phyloP scores from a whole-genome alignment of 805 yeast genomes.

The Debaryomyces maramus region DNA sequence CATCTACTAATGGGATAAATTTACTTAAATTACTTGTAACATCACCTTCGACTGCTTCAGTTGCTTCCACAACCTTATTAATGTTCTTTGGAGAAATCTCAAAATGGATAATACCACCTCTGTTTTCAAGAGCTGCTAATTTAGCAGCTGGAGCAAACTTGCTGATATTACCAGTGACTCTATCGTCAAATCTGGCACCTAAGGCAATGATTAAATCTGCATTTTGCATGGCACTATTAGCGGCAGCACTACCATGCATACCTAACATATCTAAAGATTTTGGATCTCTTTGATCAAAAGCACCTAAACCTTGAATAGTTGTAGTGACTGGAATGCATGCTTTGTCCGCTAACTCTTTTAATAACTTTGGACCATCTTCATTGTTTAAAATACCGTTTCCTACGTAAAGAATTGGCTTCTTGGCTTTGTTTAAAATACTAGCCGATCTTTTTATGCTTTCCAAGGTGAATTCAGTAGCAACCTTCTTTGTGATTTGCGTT shows the following conservation, averaged over 20 bases:
- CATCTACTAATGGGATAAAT: slow-evolving; percentile 68
- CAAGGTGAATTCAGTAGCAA: slow-evolving; percentile 70
- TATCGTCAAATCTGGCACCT: slow-evolving; percentile 98
- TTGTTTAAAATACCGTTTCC: slow-evolving; percentile 88
- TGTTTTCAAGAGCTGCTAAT: slow-evolving; percentile 79
- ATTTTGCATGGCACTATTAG: slow-evolving; percentile 89
- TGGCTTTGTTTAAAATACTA: slow-evolving; percentile 72
- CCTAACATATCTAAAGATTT: slow-evolving; percentile 95
- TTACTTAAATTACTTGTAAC: slow-evolving; percentile 73
- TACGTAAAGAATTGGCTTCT: slow-evolving; percentile 84
- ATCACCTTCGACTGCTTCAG: slow-evolving; percentile 96
- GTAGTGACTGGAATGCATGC: slow-evolving; percentile 96
- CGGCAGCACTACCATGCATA: slow-evolving; percentile 97
- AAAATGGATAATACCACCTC: slow-evolving; percentile 96
- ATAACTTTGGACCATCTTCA: slow-evolving; percentile 73
- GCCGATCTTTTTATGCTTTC: slow-evolving; percentile 79
- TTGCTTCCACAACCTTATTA: slow-evolving; percentile 94
- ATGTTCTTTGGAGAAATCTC: slow-evolving; percentile 96
- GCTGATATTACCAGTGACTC: slow-evolving; percentile 85
- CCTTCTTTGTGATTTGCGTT: slow-evolving; percentile 65
- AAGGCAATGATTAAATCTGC: slow-evolving; percentile 92
- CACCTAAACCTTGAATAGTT: slow-evolving; percentile 90
- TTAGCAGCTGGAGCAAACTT: slow-evolving; percentile 94
- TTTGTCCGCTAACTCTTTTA: slow-evolving; percentile 84
- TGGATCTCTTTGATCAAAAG: slow-evolving; percentile 87